phyloP scores from a whole-genome alignment of 1,284 basidiomycete species.

The Pseudozyma sp. region DNA sequence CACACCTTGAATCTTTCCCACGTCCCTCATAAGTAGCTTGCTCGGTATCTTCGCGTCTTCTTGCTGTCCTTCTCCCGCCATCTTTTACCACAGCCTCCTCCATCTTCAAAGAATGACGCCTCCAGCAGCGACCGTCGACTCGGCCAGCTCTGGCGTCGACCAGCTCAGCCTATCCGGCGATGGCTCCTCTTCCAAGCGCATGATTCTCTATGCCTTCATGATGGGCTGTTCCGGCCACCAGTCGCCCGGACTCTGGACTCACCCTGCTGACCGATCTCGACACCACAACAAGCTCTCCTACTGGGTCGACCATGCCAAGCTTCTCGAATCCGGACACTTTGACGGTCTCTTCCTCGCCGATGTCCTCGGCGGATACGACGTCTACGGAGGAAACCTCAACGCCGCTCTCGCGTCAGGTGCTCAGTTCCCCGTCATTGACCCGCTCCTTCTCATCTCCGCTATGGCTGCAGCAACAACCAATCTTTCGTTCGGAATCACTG shows the following conservation, averaged over 20 bases:
- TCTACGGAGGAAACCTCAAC: constrained; percentile 55
- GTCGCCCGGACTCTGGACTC: constrained; percentile 57
- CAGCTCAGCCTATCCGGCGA: constrained; percentile 6
- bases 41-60: neutral
- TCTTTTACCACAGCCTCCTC: neutral
- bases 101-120: constrained; percentile 10
- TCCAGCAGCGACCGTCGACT: constrained; percentile 20
- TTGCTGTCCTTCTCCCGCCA: neutral
- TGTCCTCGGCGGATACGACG: constrained; percentile 63
- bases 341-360: constrained; percentile 66
- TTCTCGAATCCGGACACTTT: constrained; percentile 57
- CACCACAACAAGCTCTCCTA: constrained; percentile 61
- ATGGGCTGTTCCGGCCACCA: constrained; percentile 64
- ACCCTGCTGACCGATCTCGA: constrained; percentile 50
- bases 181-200: constrained; percentile 12
- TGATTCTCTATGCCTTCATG: constrained; percentile 56
- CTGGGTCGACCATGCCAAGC: constrained; percentile 62
- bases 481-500: constrained; percentile 62
- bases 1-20: too few relatives aligned
- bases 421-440: constrained; percentile 65
- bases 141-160: constrained; percentile 2
- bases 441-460: constrained; percentile 54
- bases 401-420: constrained; percentile 58
- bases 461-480: constrained; percentile 61
- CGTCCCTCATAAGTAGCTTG: neutral